Evolutionary conservation across 331 rosid genomes (phyloP).

Genomic region (Pyrus hybrid): DNA sequence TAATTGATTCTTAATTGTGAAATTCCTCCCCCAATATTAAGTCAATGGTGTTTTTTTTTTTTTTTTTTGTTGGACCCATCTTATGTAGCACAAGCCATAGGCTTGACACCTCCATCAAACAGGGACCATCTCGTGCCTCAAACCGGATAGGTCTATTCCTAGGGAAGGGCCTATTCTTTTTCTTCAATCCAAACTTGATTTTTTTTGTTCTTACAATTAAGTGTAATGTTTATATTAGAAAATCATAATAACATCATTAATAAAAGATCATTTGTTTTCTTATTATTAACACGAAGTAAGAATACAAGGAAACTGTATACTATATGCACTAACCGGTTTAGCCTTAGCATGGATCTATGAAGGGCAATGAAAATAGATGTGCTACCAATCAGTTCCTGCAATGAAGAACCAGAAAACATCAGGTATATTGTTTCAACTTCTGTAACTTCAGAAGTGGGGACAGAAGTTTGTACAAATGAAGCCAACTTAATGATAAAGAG

Average conservation of each 20-base stretch:
- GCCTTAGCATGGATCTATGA: slow-evolving; percentile 77
- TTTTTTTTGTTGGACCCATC: too few relatives aligned
- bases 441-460: not conserved
- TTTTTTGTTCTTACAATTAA: not conserved
- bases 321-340: slow-evolving; percentile 56
- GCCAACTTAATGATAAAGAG: not conserved
- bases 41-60: too few relatives aligned
- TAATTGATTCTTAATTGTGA: too few relatives aligned
- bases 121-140: not conserved
- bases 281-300: not conserved
- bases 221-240: not conserved
- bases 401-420: slow-evolving; percentile 5
- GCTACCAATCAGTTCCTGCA: slow-evolving; percentile 75
- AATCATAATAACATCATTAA: not conserved
- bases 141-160: not conserved
- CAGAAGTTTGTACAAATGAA: not conserved
- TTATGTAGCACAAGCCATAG: not conserved
- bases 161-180: not conserved
- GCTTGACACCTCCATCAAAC: not conserved
- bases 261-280: not conserved
- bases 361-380: slow-evolving; percentile 65
- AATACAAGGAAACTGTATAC: not conserved
- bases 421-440: not conserved
- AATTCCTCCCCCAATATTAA: too few relatives aligned
- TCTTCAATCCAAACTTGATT: not conserved